Evolutionary conservation across 2,329 filamentous ascomycete species (phyloP).

Genomic region (Claviceps sp.): DNA sequence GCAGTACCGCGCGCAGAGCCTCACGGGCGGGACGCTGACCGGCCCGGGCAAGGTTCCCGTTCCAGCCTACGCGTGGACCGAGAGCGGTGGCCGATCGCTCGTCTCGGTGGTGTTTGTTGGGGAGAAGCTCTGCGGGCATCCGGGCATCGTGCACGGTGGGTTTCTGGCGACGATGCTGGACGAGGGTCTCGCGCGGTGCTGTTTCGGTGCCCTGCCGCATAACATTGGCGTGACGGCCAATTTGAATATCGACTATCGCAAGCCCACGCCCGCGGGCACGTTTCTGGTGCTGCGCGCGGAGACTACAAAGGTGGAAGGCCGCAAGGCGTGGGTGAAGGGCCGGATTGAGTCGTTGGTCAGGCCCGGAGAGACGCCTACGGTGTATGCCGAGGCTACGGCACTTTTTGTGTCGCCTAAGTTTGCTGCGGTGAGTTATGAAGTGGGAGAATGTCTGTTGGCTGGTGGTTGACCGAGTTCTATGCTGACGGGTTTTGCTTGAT

Average conservation of each 20-base stretch:
- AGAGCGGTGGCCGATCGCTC: slow-evolving; percentile 54
- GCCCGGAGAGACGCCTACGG: slow-evolving; percentile 44
- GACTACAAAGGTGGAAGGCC: slow-evolving; percentile 75
- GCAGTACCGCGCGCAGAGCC: slow-evolving; percentile 53
- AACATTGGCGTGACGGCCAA: slow-evolving; percentile 79
- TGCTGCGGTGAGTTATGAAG: slow-evolving; percentile 47
- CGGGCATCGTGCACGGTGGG: slow-evolving; percentile 81
- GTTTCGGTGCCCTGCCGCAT: slow-evolving; percentile 77
- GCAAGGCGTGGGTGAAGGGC: slow-evolving; percentile 90
- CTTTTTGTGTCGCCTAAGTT: slow-evolving; percentile 82
- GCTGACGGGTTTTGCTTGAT: not conserved
- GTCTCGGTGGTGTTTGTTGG: slow-evolving; percentile 69
- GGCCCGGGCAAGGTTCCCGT: slow-evolving; percentile 66
- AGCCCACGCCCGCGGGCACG: slow-evolving; percentile 60
- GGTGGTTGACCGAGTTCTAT: not conserved
- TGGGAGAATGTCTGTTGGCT: no score
- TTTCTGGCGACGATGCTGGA: slow-evolving; percentile 86
- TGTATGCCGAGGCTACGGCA: slow-evolving; percentile 71
- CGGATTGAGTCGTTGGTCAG: slow-evolving; percentile 64
- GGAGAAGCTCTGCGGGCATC: slow-evolving; percentile 71
- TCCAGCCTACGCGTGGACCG: slow-evolving; percentile 65
- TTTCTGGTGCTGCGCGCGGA: slow-evolving; percentile 68
- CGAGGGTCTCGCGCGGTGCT: slow-evolving; percentile 77
- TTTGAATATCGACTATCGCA: slow-evolving; percentile 69
- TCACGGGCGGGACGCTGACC: slow-evolving; percentile 69